Evolutionary conservation across 2,329 filamentous ascomycete species (phyloP), one percentile per base, ranked within the genome.

Genomic region (Epichloe glyceriae): DNA sequence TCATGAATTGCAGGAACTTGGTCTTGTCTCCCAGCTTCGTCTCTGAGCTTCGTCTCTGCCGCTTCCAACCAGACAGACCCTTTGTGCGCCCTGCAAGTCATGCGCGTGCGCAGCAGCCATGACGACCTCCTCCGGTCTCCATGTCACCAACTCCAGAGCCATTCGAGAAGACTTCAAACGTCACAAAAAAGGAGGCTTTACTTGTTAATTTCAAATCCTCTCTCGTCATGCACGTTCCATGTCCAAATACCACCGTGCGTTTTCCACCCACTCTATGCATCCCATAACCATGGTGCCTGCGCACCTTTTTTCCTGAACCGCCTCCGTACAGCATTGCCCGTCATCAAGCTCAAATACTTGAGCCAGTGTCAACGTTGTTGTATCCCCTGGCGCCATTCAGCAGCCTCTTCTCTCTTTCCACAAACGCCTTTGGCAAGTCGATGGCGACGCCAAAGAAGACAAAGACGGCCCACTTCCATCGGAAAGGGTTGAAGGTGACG

Each of bases 381-480:
- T 63, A 64, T 1, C 75, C 73, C 43, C 77, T 17, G 10, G 17
- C 52, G 1, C 73, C 74, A 55, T 80, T 76, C 48, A 81, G 68
- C 6, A 86, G 55, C 53, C 63, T 69, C 57, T 83, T 77, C 67
- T 94, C 88, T 15, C 76, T 69, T 56, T 77, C 70, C 0, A 91
- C 82, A 26, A 93, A 71, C 14, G 69, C 72, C 64, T 78, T 73
- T 0, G 88, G 88, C 45, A 93, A 62, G 19, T 71, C 72, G 42
- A 78, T 73, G 0, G 85, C 86, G 33, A 91, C 63, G 0, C 88
- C 88, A 53, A 85, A 85, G 59, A 94, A 82, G 15, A 94, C 86
- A 62, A 94, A 94, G 0, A 82, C 63, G 0, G 83, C 86, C 88
- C 88, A 94, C 70, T 94, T 94, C 87, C 88, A 94, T 8, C 88